phyloP scores from a whole-genome alignment of 306 rosid species.

The Fragaria nilgerrensis region DNA sequence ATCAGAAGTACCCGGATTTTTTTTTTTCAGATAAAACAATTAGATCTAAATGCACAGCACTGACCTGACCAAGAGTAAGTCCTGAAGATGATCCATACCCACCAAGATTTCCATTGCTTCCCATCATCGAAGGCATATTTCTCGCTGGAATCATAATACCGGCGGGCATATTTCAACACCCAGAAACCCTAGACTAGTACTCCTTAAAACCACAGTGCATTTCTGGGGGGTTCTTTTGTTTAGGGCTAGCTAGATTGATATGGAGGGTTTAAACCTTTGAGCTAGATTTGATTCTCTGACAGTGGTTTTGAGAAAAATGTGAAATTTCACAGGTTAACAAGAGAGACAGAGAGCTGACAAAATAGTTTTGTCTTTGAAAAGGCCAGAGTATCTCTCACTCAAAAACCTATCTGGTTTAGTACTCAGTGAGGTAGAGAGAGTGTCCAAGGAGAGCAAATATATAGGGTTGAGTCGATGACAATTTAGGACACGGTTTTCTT shows the following conservation, averaged over 20 bases:
- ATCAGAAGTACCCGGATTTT: slow-evolving; percentile 3
- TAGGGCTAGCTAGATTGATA: neutral
- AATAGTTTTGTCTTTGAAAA: neutral
- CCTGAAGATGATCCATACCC: slow-evolving; percentile 65
- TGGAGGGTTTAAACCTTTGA: neutral
- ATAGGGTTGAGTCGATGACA: slow-evolving; percentile 19
- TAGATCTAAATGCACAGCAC: slow-evolving; percentile 17
- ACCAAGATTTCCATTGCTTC: slow-evolving; percentile 44
- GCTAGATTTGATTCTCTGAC: neutral
- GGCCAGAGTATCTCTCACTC: neutral
- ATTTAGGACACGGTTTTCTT: slow-evolving; percentile 31
- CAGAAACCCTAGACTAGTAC: slow-evolving; percentile 10
- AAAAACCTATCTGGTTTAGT: neutral
- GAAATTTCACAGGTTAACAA: slow-evolving; percentile 1
- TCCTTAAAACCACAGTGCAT: neutral
- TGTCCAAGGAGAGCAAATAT: slow-evolving; percentile 6
- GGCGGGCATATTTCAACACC: slow-evolving; percentile 51
- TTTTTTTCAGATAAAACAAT: neutral
- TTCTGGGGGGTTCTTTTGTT: neutral
- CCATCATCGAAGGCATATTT: slow-evolving; percentile 50
- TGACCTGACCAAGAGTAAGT: slow-evolving; percentile 73
- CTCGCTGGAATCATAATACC: slow-evolving; percentile 59
- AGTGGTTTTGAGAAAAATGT: neutral
- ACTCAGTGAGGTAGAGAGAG: slow-evolving; percentile 18
- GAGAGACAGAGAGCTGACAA: slow-evolving; percentile 13